Evolutionary conservation across 2,329 filamentous ascomycete species (phyloP).

Genomic region (Talaromyces verruculosus): DNA sequence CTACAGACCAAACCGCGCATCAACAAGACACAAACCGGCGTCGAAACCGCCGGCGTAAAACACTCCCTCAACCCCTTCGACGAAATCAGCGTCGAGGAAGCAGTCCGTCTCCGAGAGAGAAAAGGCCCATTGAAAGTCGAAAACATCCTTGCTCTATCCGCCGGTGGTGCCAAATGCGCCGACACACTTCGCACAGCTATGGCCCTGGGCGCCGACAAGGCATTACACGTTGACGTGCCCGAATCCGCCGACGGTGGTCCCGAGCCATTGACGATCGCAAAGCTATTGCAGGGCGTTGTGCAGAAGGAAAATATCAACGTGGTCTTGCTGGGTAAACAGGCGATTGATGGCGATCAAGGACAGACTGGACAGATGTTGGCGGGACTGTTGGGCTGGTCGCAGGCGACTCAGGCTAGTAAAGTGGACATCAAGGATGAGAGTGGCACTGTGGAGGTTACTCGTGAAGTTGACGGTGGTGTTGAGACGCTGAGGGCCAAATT

Average conservation of each 20-base stretch:
- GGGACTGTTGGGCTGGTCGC: conserved; percentile 84
- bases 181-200: conserved; percentile 93
- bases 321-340: conserved; percentile 94
- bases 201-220: conserved; percentile 97
- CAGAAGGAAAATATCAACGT: conserved; percentile 85
- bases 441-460: conserved; percentile 72
- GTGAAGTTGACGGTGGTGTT: conserved; percentile 92
- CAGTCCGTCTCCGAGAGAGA: conserved; percentile 89
- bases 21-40: conserved; percentile 73
- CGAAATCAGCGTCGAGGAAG: conserved; percentile 96
- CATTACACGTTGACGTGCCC: conserved; percentile 78
- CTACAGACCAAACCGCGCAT: conserved; percentile 66
- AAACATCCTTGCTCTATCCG: conserved; percentile 87
- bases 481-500: conserved; percentile 84
- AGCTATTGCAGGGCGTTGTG: conserved; percentile 77
- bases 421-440: conserved; percentile 70
- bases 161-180: conserved; percentile 80
- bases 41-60: conserved; percentile 91
- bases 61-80: conserved; percentile 99
- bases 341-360: conserved; percentile 91
- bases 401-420: conserved; percentile 89
- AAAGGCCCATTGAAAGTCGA: conserved; percentile 75
- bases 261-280: conserved; percentile 89
- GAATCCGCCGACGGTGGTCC: conserved; percentile 66
- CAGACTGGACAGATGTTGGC: conserved; percentile 99